Base-by-base conservation (phyloP, 1,139 yeast genomes). In the Geotrichum fermentans region DNA sequence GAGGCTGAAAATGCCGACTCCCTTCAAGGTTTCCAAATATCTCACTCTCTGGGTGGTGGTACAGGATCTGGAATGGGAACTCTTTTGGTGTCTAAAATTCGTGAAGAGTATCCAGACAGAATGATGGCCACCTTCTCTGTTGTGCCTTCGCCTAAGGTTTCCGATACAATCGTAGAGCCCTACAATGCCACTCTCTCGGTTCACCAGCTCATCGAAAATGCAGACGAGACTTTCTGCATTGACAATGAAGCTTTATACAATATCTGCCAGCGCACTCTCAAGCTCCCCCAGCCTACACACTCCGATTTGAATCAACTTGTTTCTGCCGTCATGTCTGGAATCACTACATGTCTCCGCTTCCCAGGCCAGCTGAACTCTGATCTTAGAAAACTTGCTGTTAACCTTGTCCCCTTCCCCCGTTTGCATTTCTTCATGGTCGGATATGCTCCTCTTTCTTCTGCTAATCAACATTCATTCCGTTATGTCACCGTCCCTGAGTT, bases 61-160 rank as follows among this genome's bases (percentile, higher is more conserved):
- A 72, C 75, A 41, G 75, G 75, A 36, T 67, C 73, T 39, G 75
- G 75, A 40, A 62, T 72, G 62, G 75, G 75, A 22, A 72, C 76
- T 24, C 59, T 71, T 45, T 56, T 72, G 54, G 59, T 72, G 52
- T 62, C 70, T 42, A 61, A 65, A 49, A 68, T 72, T 52, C 63
- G 70, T 26, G 75, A 72, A 50, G 75, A 72, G 56, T 72, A 67
- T 59, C 70, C 70, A 40, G 76, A 72, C 55, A 65, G 75, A 49
- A 72, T 72, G 74, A 61, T 72, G 55, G 69, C 74, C 37, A 72
- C 75, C 10, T 72, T 68, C 62, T 72, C 75, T 13, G 74, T 72
- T 7, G 62, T 72, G 41, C 75, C 75, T 16, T 68, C 73, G 22
- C 73, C 74, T 29, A 64, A 66, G 57, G 73, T 68, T 24, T 68